Evolutionary conservation across 352 stramenopile genomes (phyloP).

Genomic region (Pythium scleroteichum): DNA sequence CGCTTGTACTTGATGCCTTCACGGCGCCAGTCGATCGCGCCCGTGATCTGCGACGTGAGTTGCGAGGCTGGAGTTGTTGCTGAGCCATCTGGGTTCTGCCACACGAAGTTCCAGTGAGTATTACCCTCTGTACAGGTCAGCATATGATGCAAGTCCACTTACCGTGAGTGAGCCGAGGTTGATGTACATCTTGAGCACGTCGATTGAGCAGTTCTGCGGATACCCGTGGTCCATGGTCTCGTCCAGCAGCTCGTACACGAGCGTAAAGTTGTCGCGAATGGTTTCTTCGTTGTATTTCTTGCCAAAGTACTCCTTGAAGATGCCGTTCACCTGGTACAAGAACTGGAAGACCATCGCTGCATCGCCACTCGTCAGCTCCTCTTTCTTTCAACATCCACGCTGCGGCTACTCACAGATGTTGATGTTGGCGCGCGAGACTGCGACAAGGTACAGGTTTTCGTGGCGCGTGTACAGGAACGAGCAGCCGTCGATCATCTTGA

Average conservation of each 20-base stretch:
- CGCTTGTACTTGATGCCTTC: conserved; percentile 98
- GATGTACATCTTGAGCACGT: conserved; percentile 98
- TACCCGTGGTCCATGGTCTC: conserved; percentile 99
- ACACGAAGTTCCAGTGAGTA: not conserved
- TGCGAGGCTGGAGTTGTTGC: conserved; percentile 90
- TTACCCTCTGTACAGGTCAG: too few relatives aligned
- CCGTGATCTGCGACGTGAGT: conserved; percentile 82
- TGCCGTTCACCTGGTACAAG: conserved; percentile 95
- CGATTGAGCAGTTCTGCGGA: conserved; percentile 97
- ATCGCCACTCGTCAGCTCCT: too few relatives aligned
- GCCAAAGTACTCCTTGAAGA: conserved; percentile 97
- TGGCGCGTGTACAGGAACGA: conserved; percentile 98
- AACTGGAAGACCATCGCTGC: conserved; percentile 95
- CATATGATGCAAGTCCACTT: too few relatives aligned
- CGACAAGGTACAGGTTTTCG: conserved; percentile 98
- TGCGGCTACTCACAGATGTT: conserved; percentile 82
- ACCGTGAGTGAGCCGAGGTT: conserved; percentile 91
- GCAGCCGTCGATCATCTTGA: conserved; percentile 96
- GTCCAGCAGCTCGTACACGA: conserved; percentile 99
- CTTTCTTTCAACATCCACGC: too few relatives aligned
- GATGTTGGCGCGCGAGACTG: conserved; percentile 96
- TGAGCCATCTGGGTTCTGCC: conserved; percentile 85
- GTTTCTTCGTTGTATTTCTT: conserved; percentile 98
- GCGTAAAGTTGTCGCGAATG: conserved; percentile 98
- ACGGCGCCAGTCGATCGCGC: conserved; percentile 91